Evolutionary conservation across 352 stramenopile species (phyloP).

Genomic region (Thraustochytrium sp.): DNA sequence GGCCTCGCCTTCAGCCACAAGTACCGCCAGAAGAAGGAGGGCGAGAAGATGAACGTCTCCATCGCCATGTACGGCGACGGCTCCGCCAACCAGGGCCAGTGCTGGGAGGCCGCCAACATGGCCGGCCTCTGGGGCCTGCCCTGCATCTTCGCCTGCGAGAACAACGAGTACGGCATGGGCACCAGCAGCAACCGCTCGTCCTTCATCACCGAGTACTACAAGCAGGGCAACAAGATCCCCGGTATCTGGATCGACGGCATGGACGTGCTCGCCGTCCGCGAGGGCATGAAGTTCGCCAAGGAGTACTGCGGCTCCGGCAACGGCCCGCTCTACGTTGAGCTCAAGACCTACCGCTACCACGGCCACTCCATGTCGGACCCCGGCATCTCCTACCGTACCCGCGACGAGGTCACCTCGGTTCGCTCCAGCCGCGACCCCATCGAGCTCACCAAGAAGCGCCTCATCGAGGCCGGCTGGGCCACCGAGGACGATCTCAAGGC

Average conservation of each 20-base stretch:
- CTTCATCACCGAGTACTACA: constrained; percentile 98
- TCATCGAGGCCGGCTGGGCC: constrained; percentile 79
- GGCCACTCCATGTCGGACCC: constrained; percentile 99
- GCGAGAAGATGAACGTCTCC: constrained; percentile 64
- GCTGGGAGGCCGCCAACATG: constrained; percentile 94
- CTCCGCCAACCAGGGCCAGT: constrained; percentile 97
- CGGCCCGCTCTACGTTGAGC: constrained; percentile 98
- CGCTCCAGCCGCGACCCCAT: constrained; percentile 95
- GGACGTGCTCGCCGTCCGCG: constrained; percentile 92
- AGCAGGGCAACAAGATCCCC: constrained; percentile 99
- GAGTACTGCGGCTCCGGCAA: constrained; percentile 90
- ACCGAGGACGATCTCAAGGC: constrained; percentile 97
- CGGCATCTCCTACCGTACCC: constrained; percentile 98
- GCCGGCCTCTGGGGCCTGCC: constrained; percentile 95
- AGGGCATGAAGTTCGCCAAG: constrained; percentile 95
- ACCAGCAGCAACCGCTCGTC: constrained; percentile 94
- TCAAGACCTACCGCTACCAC: constrained; percentile 99
- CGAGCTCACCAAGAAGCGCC: constrained; percentile 94
- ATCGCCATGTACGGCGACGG: constrained; percentile 99
- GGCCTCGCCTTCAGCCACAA: constrained; percentile 98
- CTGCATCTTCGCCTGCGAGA: constrained; percentile 99
- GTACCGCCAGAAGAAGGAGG: constrained; percentile 87
- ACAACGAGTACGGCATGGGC: constrained; percentile 99
- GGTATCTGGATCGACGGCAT: constrained; percentile 98
- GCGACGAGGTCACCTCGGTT: constrained; percentile 98